These are phyloP conservation scores for Pulveroboletus sp. DNA, from an alignment of 768 basidiomycete species.

Conservation along the genomic window DNA sequence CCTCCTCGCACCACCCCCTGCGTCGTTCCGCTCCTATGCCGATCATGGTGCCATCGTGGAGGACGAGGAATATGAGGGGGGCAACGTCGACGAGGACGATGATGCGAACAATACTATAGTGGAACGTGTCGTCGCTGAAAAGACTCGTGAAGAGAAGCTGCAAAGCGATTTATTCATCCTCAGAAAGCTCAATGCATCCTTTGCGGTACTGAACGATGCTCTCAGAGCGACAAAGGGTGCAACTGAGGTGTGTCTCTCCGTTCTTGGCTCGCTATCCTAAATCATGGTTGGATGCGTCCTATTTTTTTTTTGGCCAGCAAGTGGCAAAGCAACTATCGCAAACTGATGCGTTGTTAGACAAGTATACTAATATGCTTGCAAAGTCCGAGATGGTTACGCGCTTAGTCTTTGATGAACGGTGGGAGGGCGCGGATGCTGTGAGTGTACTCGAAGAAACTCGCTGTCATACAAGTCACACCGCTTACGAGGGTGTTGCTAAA, in stretches of 20 bases:
- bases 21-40: slow-evolving; percentile 10
- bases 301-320: slow-evolving; percentile 37
- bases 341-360: slow-evolving; percentile 69
- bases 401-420: slow-evolving; percentile 71
- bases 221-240: slow-evolving; percentile 57
- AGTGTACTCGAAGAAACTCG: slow-evolving; percentile 21
- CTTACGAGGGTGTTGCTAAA: background rate
- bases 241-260: slow-evolving; percentile 53
- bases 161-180: slow-evolving; percentile 70
- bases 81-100: slow-evolving; percentile 9
- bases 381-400: slow-evolving; percentile 65
- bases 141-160: slow-evolving; percentile 63
- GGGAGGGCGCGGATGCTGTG: slow-evolving; percentile 71
- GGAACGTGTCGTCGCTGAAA: slow-evolving; percentile 24
- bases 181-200: slow-evolving; percentile 66
- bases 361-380: slow-evolving; percentile 64
- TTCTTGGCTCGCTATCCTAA: background rate
- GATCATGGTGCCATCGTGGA: slow-evolving; percentile 26
- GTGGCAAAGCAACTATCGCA: slow-evolving; percentile 63
- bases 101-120: slow-evolving; percentile 24
- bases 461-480: too few relatives aligned
- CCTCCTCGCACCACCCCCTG: slow-evolving; percentile 29
- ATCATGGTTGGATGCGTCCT: background rate
- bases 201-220: slow-evolving; percentile 65
- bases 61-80: slow-evolving; percentile 20